Conservation (phyloP, 768 basidiomycete species). For the Lactarius trivialis region DNA sequence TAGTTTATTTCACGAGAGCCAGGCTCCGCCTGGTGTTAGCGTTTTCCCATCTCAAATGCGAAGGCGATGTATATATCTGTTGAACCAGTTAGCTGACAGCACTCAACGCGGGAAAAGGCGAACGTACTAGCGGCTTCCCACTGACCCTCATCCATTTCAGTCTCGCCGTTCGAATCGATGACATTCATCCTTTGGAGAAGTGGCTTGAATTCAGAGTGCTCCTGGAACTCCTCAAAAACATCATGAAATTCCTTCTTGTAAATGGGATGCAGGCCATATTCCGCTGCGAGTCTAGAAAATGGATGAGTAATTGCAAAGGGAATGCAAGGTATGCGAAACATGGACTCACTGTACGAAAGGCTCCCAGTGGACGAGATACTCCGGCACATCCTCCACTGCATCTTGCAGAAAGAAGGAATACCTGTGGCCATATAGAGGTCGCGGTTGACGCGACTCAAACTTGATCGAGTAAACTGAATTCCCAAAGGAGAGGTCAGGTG, state of each 20-base stretch:
- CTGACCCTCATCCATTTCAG: conserved; percentile 89
- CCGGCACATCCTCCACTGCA: conserved; percentile 95
- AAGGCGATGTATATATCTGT: conserved; percentile 92
- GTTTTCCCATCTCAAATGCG: conserved; percentile 82
- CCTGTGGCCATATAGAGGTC: conserved; percentile 76
- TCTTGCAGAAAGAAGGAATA: conserved; percentile 93
- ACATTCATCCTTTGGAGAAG: conserved; percentile 90
- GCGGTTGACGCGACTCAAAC: conserved; percentile 64
- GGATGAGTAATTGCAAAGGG: not conserved
- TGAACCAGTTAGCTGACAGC: conserved; percentile 9
- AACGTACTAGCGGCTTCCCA: conserved; percentile 99
- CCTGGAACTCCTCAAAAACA: conserved; percentile 75
- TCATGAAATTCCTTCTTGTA: conserved; percentile 91
- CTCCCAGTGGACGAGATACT: conserved; percentile 96
- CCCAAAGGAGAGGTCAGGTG: conserved; percentile 72
- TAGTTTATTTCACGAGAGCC: conserved; percentile 3
- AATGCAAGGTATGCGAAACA: not conserved
- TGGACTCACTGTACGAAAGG: conserved; percentile 71
- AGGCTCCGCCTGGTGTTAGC: conserved; percentile 25
- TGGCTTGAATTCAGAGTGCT: conserved; percentile 73
- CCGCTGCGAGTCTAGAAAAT: conserved; percentile 62
- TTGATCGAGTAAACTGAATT: conserved; percentile 86
- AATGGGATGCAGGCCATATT: conserved; percentile 65
- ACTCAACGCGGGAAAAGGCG: not conserved
- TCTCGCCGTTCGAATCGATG: conserved; percentile 77